These are phyloP conservation scores for Lachancea cidri DNA, from an alignment of 805 yeast species.

Conservation along the genomic window DNA sequence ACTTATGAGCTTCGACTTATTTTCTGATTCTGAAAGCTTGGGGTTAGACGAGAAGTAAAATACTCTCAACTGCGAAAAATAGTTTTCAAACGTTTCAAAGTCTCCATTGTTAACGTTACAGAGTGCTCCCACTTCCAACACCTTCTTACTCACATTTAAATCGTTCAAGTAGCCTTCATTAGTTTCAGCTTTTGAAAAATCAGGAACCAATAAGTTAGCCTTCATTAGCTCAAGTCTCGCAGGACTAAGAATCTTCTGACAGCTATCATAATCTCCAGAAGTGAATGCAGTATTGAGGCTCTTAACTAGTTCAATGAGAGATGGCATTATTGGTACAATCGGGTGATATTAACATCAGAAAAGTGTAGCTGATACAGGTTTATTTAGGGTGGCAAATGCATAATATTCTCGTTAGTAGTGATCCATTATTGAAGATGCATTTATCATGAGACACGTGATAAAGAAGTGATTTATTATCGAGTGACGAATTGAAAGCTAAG, in stretches of 20 bases:
- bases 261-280: slow-evolving; percentile 52
- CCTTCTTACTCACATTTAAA: slow-evolving; percentile 70
- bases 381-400: neutral
- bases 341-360: neutral
- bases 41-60: slow-evolving; percentile 51
- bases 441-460: too few relatives aligned
- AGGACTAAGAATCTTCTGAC: slow-evolving; percentile 58
- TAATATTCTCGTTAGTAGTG: too few relatives aligned
- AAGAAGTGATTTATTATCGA: too few relatives aligned
- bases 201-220: slow-evolving; percentile 72
- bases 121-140: slow-evolving; percentile 85
- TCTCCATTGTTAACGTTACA: slow-evolving; percentile 62
- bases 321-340: slow-evolving; percentile 28
- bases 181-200: slow-evolving; percentile 34
- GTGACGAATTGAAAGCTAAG: too few relatives aligned
- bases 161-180: slow-evolving; percentile 47
- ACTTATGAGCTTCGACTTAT: slow-evolving; percentile 68
- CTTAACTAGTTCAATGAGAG: slow-evolving; percentile 64
- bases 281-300: slow-evolving; percentile 64
- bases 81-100: slow-evolving; percentile 63
- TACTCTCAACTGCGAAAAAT: slow-evolving; percentile 67
- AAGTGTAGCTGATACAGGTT: neutral
- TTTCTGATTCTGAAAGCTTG: slow-evolving; percentile 42
- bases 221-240: slow-evolving; percentile 77
- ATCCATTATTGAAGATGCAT: too few relatives aligned